Evolutionary conservation across 352 stramenopile species (phyloP), one percentile per base, ranked within the genome.

Genomic region (Globisporangium splendens): DNA sequence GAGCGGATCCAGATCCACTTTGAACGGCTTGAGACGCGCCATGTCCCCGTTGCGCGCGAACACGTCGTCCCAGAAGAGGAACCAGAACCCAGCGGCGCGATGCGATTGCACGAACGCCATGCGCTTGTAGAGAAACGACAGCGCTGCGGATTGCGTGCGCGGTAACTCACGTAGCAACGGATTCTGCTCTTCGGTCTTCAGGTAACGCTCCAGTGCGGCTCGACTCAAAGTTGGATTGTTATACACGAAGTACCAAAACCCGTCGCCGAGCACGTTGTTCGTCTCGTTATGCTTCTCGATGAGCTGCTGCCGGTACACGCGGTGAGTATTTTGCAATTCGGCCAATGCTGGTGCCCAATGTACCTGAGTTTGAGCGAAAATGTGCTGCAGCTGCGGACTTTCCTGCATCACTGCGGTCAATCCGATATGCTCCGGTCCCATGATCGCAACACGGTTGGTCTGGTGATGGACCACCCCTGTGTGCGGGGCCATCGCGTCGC

Each of bases 1-100:
- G 1, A 22, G 38, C 1, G 75, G 75, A 31, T 77, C 61, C 0
- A 77, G 57, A 11, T 78, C 59, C 1, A 14, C 1, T 42, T 49
- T 55, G 24, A 62, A 61, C 17, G 50, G 54, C n/a, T 54, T 46
- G 5, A 81, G 41, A 0, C 60, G 42, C 21, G 44, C 62, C 69
- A 84, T 79, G 13, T 68, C 56, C 4, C 65, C 58, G 33, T 81
- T 84, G 5, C 70, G 60, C 22, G 59, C 54, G 28, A 65, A 79
- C 13, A 84, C 59, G 38, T 79, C 71, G 46, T 81, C 71, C 66
- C 64, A 81, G 59, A 84, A 79, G 10, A 84, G 57, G 21, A 69
- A 84, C 74, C 74, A 84, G 6, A 75, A 63, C 18, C 46, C 62
- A 20, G 61, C 56, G 0, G 64, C 68, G 17, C 14, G 51, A 35